Evolutionary conservation across 306 rosid species (phyloP).

Genomic region (Castanea sativa): DNA sequence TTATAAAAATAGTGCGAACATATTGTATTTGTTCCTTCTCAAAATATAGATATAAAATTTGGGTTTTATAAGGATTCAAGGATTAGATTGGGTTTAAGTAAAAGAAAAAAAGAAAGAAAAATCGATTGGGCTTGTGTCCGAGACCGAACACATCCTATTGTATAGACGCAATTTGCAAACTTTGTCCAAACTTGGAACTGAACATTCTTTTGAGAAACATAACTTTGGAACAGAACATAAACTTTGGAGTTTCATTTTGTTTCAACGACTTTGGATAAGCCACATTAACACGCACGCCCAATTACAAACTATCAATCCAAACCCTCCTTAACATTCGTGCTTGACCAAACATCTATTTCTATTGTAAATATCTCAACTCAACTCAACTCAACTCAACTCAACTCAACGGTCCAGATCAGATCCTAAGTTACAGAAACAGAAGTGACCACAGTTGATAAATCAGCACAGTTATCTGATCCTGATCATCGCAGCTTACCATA

Average conservation of each 20-base stretch:
- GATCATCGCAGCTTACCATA: neutral
- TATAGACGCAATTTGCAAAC: too few species aligned
- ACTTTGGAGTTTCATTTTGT: neutral
- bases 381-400: neutral
- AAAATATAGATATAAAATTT: too few species aligned
- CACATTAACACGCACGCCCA: neutral
- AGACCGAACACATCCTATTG: too few species aligned
- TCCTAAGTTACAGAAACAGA: neutral
- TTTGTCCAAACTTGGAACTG: neutral
- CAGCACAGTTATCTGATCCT: too few species aligned
- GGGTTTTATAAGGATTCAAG: too few species aligned
- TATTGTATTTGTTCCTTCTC: too few species aligned
- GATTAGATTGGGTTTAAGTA: too few species aligned
- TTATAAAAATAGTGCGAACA: too few species aligned
- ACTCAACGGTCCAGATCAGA: neutral
- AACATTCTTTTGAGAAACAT: too few species aligned
- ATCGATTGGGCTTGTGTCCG: too few species aligned
- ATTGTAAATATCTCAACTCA: neutral
- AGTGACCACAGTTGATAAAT: neutral
- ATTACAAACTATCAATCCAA: neutral
- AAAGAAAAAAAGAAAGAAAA: too few species aligned
- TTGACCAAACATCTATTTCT: neutral
- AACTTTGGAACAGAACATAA: too few species aligned
- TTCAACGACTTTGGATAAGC: neutral
- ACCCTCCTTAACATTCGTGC: neutral